Evolutionary conservation across 2,329 filamentous ascomycete genomes (phyloP), one percentile per base, ranked within the genome.

Genomic region (Daldinia sp.): DNA sequence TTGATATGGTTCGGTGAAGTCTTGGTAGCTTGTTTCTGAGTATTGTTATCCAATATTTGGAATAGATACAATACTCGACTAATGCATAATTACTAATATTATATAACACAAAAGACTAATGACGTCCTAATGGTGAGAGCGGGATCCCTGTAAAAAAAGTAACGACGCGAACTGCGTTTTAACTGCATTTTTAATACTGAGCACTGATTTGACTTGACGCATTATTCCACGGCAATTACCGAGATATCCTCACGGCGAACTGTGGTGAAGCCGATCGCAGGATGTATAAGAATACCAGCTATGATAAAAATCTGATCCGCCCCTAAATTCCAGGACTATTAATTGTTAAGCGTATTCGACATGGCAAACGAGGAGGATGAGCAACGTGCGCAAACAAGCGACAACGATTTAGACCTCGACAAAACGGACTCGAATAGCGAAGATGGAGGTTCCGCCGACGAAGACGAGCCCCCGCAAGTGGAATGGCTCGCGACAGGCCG

Each of bases 401-500:
- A 63, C 51, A 67, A 71, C 7, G 72, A 68, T 20, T 55, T 61
- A 62, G 78, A 80, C 30, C 75, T 80, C 33, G 77, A 79, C 57
- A 80, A 80, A 58, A 71, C 74, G 4, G 78, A 78, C 63, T 76
- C 73, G 39, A 81, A 77, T 56, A 82, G 77, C 71, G 81, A 81
- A 63, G 76, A 78, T 73, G 81, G 78, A 61, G 75, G 73, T 63
- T 79, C 76, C 6, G 75, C 66, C 59, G 74, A 77, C 28, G 73
- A 75, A 60, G 69, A 74, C 6, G 74, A 72, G 46, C 72, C 72
- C 50, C 65, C 78, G 3, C 74, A 80, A 67, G 81, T 90, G 59
- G 89, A 93, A 83, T 92, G 90, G 85, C 86, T 95, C 41, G 90
- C 90, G 51, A 92, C 90, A 4, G 89, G 89, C 41, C 91, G 94